phyloP scores from a whole-genome alignment of 352 stramenopile species.

The Blastocystis sp. region DNA sequence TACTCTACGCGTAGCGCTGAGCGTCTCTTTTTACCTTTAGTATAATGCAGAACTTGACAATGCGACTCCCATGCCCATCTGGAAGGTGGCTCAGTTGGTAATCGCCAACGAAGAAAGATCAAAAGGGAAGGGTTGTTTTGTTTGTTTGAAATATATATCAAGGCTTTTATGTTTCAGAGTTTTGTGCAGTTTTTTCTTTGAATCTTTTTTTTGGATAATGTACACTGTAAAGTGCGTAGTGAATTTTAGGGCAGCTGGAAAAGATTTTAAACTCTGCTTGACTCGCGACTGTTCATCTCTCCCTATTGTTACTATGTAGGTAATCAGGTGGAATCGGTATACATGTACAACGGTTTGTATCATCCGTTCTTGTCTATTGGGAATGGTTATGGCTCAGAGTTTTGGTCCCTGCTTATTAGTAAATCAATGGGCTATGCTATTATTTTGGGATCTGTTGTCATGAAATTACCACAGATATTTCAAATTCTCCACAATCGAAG shows the following conservation, averaged over 20 bases:
- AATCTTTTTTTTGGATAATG: neutral
- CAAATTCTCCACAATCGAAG: constrained; percentile 77
- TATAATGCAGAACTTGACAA: constrained; percentile 46
- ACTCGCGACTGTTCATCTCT: neutral
- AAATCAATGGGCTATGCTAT: constrained; percentile 78
- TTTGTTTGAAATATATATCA: neutral
- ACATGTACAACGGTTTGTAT: neutral
- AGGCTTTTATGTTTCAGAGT: too few relatives aligned
- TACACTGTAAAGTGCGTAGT: neutral
- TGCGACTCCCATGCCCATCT: constrained; percentile 26
- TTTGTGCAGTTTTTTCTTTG: neutral
- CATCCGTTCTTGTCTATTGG: neutral
- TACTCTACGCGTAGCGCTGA: neutral
- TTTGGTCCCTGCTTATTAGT: constrained; percentile 67
- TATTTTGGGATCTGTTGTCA: constrained; percentile 76
- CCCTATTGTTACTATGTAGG: neutral
- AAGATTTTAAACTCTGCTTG: neutral
- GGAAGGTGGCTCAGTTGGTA: constrained; percentile 45
- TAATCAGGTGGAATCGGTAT: neutral
- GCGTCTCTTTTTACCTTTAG: neutral
- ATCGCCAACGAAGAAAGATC: constrained; percentile 34
- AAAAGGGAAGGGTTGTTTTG: neutral
- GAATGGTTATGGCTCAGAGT: neutral
- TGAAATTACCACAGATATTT: constrained; percentile 80
- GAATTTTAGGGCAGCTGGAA: neutral